These are phyloP conservation scores for Exophiala mesophila DNA, from an alignment of 2,329 filamentous ascomycete species.

Conservation along the genomic window DNA sequence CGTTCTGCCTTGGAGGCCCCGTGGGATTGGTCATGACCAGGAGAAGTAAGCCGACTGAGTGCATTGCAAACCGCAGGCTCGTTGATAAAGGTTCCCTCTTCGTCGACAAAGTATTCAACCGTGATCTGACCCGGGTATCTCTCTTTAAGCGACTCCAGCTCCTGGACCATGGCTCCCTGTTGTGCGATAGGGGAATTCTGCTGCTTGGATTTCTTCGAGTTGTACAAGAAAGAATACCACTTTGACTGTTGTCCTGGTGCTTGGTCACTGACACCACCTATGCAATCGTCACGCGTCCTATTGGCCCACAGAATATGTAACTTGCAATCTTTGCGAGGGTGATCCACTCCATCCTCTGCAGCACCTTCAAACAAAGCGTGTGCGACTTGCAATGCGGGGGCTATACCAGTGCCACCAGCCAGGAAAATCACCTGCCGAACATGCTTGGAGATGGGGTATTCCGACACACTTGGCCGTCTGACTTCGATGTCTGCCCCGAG, in stretches of 20 bases:
- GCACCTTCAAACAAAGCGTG: conserved; percentile 47
- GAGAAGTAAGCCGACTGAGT: conserved; percentile 7
- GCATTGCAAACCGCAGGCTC: conserved; percentile 44
- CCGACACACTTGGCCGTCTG: conserved; percentile 61
- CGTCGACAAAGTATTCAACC: conserved; percentile 76
- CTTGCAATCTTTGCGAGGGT: conserved; percentile 32
- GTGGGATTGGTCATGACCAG: conserved; percentile 28
- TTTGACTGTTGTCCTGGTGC: conserved; percentile 24
- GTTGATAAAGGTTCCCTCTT: conserved; percentile 66
- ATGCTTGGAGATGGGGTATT: conserved; percentile 30
- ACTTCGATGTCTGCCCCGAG: conserved; percentile 65
- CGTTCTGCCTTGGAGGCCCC: conserved; percentile 39
- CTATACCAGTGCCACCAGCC: conserved; percentile 88
- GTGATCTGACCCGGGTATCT: conserved; percentile 53
- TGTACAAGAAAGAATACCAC: conserved; percentile 16
- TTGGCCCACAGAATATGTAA: conserved; percentile 83
- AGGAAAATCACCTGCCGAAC: conserved; percentile 68
- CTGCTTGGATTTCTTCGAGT: conserved; percentile 6
- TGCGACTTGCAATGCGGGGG: conserved; percentile 78
- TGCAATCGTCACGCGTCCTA: conserved; percentile 60
- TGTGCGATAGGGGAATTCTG: conserved; percentile 14
- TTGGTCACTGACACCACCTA: conserved; percentile 53
- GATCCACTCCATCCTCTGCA: conserved; percentile 36
- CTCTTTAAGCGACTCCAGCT: conserved; percentile 60
- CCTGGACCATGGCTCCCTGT: conserved; percentile 48